Base-by-base conservation (phyloP, 2,329 filamentous ascomycete species). In the Pleomassaria siparia region DNA sequence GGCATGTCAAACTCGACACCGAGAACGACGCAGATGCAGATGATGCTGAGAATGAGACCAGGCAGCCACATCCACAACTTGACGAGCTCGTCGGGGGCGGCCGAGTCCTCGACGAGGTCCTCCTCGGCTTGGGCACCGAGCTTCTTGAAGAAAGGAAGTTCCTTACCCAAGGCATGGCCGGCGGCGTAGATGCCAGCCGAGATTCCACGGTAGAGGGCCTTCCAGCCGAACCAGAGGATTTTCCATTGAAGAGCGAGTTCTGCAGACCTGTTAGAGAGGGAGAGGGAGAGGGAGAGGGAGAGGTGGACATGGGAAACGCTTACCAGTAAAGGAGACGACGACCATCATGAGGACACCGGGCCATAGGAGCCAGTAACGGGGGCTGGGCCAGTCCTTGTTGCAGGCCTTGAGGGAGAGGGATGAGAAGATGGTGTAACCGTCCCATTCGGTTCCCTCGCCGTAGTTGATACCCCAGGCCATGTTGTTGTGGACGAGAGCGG, bases 1-100 rank as follows among this genome's bases (percentile, higher is more conserved):
- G 80, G 73, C 72, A 83, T 81, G 11, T 78, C 70, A 73, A 77
- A 82, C 56, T 81, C 77, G 35, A 79, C 69, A 42, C 70, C 73
- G 56, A 83, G 74, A 46, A 83, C 71, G 45, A 81, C 74, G 56
- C 73, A 80, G 26, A 75, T 68, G 36, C 75, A 72, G 47, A 82
- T 72, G 53, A 80, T 76, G 50, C 72, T 67, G 15, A 79, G 32
- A 40, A 75, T 25, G 10, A 82, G 70, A 13, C 79, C 74, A 4
- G 72, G 64, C 2, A 67, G 53, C 80, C 78, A 82, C 72, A 78
- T 75, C 78, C 78, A 82, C 62, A 72, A 69, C 57, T 74, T 75
- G 43, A 82, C 79, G 46, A 76, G 74, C 52, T 80, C 67, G 40
- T 77, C 61, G 9, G 70, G 61, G 18, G 62, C 58, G 32, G 80